Base-by-base conservation (phyloP, 139 green algal species). In the Tetradesmus lagerheimii region DNA sequence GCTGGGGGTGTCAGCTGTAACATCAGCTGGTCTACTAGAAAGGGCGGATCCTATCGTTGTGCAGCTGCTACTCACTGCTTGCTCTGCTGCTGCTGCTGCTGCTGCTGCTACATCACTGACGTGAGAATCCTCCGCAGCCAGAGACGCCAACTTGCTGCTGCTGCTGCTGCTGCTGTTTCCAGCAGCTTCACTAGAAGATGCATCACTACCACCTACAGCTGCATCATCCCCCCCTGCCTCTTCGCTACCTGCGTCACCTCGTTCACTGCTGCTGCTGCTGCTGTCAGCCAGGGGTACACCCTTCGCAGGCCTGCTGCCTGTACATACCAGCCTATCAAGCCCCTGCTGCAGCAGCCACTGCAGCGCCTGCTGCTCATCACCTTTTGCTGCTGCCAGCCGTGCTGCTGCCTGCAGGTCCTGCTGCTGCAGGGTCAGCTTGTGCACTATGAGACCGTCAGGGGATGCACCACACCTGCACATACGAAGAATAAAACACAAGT, bases 371-470 rank as follows among this genome's bases (percentile, higher is more conserved):
- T 80, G 91, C 84, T 1, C 27, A 18, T 41, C n/a, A n/a, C n/a
- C 89, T 41, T 79, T 66, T 62, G 35, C 57, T 74, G 80, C 34
- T 50, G 5, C 38, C 29, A 66, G 16, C 80, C 20, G 39, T 14
- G 43, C 78, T 23, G 57, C 62, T 27, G 34, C 79, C 71, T 85
- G 34, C n/a, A 92, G 29, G 18, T 91, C 86, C 4, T 53, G 45
- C 6, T 5, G 43, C 1, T 31, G 80, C 18, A 92, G 75, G 0
- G 12, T 53, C 50, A 92, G 18, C 37, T 74, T 76, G 84, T 89
- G 80, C 2, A 85, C 47, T 1, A 96, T 78, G 0, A 97, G 43
- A 20, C 84, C 95, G 47, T 97, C 95, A 14, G 95, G 95, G 14
- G 91, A 95, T 12, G 95, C 93, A 0, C 94, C 95, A 53, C 57